Evolutionary conservation across 106 monocot genomes (phyloP), one percentile per base, ranked within the genome.

Genomic region (Ottelia alismoides): DNA sequence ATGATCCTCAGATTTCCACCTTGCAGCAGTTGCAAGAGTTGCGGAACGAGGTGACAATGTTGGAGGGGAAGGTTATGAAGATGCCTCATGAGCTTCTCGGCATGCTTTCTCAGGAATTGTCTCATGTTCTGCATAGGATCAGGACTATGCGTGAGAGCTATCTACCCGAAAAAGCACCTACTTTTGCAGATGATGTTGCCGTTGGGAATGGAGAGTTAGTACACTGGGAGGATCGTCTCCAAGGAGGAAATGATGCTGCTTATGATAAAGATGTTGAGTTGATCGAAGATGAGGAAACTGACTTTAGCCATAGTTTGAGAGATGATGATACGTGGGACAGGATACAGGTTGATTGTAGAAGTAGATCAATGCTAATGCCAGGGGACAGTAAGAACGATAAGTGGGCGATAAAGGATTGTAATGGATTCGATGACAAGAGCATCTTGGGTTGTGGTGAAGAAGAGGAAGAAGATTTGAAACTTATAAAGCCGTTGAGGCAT

Each of bases 381-480:
- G 83, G 80, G 24, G 80, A 61, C 55, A 72, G 74, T 62, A 83
- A 87, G 62, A 21, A 72, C 43, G 76, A 70, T 48, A 92, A 87
- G 49, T 92, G 92, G 92, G 63, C 78, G 51, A 58, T 83, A 62
- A 93, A 93, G 68, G 87, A 76, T 50, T 82, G 79, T 47, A 48
- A 57, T 30, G 82, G 75, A 31, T 96, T 96, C 70, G 94, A 88
- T 64, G 94, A 84, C 45, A 96, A 88, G 63, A 77, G 77, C 54
- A 83, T 92, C 52, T 70, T 92, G 20, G 72, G 72, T 52, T 92
- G 83, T 31, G 72, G 75, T 21, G 77, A 78, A 4, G 91, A 78
- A 18, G 75, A 75, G 47, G n/a, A n/a, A n/a, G 87, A 74, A 58
- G 85, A 85, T 9, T 76, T 68, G 11, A 92, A 92, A 53, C 32